These are phyloP conservation scores for Quercus phellos DNA, from an alignment of 331 rosid genomes.

Conservation along the genomic window DNA sequence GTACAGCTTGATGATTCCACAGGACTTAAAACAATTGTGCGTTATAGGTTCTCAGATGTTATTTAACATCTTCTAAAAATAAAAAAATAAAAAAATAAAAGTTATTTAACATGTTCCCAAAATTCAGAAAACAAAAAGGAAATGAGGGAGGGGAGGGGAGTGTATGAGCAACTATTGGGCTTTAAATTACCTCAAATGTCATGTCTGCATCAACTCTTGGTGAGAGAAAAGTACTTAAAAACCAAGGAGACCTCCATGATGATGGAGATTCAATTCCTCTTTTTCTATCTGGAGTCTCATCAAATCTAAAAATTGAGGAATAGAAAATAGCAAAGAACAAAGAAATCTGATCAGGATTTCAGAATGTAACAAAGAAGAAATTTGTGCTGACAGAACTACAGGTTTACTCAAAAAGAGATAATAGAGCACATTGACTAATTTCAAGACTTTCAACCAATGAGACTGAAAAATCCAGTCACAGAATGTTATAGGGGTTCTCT, in stretches of 20 bases:
- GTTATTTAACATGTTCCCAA: neutral
- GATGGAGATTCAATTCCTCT: constrained; percentile 92
- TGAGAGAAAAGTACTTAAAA: constrained; percentile 59
- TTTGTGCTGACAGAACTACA: neutral
- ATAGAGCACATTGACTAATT: neutral
- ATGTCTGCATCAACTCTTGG: constrained; percentile 77
- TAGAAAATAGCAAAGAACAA: constrained; percentile 20
- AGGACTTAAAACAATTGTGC: neutral
- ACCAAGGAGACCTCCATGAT: constrained; percentile 94
- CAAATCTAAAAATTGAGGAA: constrained; percentile 42
- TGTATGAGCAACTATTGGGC: neutral
- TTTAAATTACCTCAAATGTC: constrained; percentile 65
- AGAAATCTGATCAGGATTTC: constrained; percentile 9
- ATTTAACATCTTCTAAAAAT: neutral
- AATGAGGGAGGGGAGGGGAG: neutral
- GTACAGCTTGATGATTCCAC: neutral
- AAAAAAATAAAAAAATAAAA: neutral
- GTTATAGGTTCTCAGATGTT: neutral
- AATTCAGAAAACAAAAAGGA: neutral
- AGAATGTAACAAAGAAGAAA: neutral
- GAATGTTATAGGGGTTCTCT: neutral
- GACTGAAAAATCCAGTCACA: neutral
- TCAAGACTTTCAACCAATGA: neutral
- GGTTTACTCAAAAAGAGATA: neutral
- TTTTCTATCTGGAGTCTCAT: constrained; percentile 63